Base-by-base conservation (phyloP, 2,329 filamentous ascomycete genomes). In the Truncatella angustata region DNA sequence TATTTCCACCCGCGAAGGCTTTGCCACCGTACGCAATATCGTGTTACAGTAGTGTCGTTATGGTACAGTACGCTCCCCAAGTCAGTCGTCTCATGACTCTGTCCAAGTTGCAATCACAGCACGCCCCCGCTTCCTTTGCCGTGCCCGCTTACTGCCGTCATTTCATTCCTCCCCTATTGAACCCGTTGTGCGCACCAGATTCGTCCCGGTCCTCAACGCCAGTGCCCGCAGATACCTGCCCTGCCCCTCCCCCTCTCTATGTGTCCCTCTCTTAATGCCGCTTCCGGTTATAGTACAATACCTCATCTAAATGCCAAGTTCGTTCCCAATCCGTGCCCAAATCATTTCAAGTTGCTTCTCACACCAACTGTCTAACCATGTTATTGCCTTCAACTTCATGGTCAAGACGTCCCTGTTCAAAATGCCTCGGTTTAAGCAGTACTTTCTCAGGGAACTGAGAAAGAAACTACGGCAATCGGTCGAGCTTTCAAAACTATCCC, bases 341-440 rank as follows among this genome's bases (percentile, higher is more conserved):
- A 63, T 48, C 28, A 67, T 37, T 6, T 58, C 49, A 2, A 68
- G 49, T 49, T 68, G 65, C 32, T 62, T 57, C 28, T 67, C 65
- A 50, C 63, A 65, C 66, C 66, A 68, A 28, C 52, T 62, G 34
- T 65, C 53, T 14, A 68, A 53, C 65, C 66, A 68, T 37, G 66
- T 53, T 23, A 66, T 50, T 20, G 58, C 56, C 36, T 56, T 59
- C 10, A 68, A 55, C 42, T 60, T 65, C 6, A 44, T 49, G 4
- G 52, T 49, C 11, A 68, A 44, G 14, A 51, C 54, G 12, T 60
- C 62, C 49, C 58, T 63, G 26, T 63, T 53, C 11, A 54, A 18
- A 37, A 67, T 66, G 30, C 44, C 51, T 48, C 65, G 60, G 53
- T 53, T 56, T 5, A 54, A 51, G 34, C 66, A 68, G 36, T 62